Conservation (phyloP, 495 filamentous ascomycete species). For the Entonaema liquescens region DNA sequence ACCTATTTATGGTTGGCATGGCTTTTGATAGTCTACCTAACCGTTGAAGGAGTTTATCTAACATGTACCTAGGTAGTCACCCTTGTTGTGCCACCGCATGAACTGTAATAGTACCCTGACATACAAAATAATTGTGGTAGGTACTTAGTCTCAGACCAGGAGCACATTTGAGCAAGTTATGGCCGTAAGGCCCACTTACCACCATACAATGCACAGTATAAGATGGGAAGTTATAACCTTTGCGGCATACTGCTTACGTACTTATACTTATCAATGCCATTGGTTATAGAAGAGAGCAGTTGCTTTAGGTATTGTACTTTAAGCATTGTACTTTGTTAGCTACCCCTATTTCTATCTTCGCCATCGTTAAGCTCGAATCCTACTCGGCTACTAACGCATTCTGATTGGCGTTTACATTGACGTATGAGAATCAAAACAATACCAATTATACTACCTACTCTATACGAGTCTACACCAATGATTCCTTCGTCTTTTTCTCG, state of each 20-base stretch:
- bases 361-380: not conserved
- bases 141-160: not conserved
- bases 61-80: not conserved
- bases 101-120: not conserved
- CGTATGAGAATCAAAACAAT: not conserved
- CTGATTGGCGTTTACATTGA: not conserved
- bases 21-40: not conserved
- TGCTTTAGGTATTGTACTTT: no score
- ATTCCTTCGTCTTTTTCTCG: not conserved
- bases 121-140: conserved; percentile 1
- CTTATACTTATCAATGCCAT: not conserved
- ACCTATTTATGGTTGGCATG: not conserved
- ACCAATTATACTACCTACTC: not conserved
- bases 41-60: not conserved
- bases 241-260: not conserved
- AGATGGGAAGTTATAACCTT: not conserved
- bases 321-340: not conserved
- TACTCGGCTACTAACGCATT: not conserved
- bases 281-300: not conserved
- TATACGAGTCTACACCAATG: not conserved
- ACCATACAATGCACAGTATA: not conserved
- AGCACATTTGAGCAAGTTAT: conserved; percentile 35
- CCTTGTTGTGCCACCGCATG: not conserved
- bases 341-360: not conserved
- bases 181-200: conserved; percentile 6